Evolutionary conservation across 73 alveolate species (phyloP).

Genomic region (Symbiodinium pilosum): DNA sequence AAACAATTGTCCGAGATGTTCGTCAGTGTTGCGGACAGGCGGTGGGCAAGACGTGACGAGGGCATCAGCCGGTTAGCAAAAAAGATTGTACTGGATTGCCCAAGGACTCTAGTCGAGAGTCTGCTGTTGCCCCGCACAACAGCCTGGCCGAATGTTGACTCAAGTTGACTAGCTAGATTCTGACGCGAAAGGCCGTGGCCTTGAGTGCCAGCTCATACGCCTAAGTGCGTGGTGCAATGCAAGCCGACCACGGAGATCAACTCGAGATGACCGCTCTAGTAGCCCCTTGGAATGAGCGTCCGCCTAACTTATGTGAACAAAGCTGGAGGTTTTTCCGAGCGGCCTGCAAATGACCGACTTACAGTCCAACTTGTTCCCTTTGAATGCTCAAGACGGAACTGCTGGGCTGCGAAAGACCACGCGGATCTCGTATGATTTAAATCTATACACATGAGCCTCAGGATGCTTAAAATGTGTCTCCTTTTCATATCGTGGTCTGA

Average conservation of each 20-base stretch:
- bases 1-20: constrained; percentile 11
- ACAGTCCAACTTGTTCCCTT: background rate
- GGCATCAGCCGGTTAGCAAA: background rate
- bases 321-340: background rate
- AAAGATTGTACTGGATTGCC: too few species aligned
- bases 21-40: background rate
- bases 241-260: background rate
- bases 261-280: too few species aligned
- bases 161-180: background rate
- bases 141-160: constrained; percentile 14
- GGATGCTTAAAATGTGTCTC: too few species aligned
- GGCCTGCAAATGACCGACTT: background rate
- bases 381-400: constrained; percentile 4
- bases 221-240: constrained; percentile 82
- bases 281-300: too few species aligned
- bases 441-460: too few species aligned
- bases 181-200: constrained; percentile 23
- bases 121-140: background rate
- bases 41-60: background rate
- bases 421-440: too few species aligned
- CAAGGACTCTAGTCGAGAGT: too few species aligned
- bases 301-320: too few species aligned
- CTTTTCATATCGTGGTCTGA: background rate
- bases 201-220: constrained; percentile 55
- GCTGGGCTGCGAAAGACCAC: constrained; percentile 10